These are phyloP conservation scores for Monilinia vaccinii-corymbosi DNA, from an alignment of 2,329 filamentous ascomycete species.

Conservation along the genomic window DNA sequence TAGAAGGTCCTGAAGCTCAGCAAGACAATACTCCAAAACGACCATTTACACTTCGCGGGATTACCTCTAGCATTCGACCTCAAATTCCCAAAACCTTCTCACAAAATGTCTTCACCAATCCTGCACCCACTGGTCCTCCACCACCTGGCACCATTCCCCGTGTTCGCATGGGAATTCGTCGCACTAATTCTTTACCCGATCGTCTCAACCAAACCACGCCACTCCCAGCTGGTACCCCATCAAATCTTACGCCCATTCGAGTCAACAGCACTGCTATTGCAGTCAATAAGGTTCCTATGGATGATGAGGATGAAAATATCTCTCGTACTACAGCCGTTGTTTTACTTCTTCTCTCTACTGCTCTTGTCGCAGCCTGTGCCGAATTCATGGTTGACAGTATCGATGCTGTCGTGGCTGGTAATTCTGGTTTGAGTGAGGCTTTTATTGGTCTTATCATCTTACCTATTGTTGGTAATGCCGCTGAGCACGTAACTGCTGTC, in stretches of 20 bases:
- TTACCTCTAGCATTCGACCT: conserved; percentile 47
- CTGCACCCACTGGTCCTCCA: conserved; percentile 25
- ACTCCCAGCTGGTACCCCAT: conserved; percentile 4
- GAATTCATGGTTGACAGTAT: conserved; percentile 64
- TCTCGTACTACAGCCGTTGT: conserved; percentile 48
- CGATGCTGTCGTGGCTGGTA: conserved; percentile 48
- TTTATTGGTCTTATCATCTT: conserved; percentile 66
- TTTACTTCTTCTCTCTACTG: conserved; percentile 55
- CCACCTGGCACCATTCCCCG: conserved; percentile 41
- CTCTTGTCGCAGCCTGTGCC: conserved; percentile 57
- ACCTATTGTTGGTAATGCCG: conserved; percentile 65
- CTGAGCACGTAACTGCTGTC: conserved; percentile 63
- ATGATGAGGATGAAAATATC: conserved; percentile 38
- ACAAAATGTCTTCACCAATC: conserved; percentile 56
- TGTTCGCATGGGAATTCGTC: conserved; percentile 56
- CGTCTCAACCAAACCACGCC: conserved; percentile 41
- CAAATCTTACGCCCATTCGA: conserved; percentile 14
- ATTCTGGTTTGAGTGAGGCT: conserved; percentile 47
- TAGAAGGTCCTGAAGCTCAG: conserved; percentile 23
- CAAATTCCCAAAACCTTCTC: conserved; percentile 57
- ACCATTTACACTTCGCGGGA: conserved; percentile 47
- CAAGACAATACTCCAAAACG: conserved; percentile 25
- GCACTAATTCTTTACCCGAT: conserved; percentile 67
- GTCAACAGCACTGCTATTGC: conserved; percentile 22
- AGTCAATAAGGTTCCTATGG: conserved; percentile 16